Evolutionary conservation across 208 protist species (phyloP), one percentile per base, ranked within the genome.

Genomic region (Wallacemonas collosoma): DNA sequence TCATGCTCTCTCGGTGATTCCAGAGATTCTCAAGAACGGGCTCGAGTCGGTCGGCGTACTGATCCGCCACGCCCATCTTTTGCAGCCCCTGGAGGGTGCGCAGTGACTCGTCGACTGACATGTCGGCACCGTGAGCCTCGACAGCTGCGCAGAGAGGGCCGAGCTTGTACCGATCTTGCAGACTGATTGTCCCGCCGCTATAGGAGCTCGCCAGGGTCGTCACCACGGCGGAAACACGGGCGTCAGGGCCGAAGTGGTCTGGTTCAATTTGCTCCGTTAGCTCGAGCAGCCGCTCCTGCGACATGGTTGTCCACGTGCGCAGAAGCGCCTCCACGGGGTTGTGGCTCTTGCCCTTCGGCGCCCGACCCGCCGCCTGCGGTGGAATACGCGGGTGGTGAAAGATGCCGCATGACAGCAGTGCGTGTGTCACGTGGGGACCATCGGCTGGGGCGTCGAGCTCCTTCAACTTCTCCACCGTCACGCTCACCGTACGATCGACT

Each of bases 271-370:
- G 82, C 77, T 95, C 88, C 26, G 90, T 88, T 56, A 94, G 73
- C 56, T 91, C 73, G n/a, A 97, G 62, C 50, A 94, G 80, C 38
- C 79, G 84, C 55, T 97, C 93, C 68, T 88, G 88, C 15, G 89
- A 82, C 40, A 72, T 82, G 2, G 76, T 83, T 0, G 79, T 72
- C 90, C 93, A 97, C 47, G 89, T 91, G 35, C 73, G 68, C 45
- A 97, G 82, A 4, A 97, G 68, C 26, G 86, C 74, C n/a, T 97
- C 88, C 7, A 93, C 86, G 2, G 93, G 88, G 76, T 95, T 94
- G 50, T 90, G 81, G 8, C 41, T n/a, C 14, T 40, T 5, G 15
- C 68, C 60, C 11, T 51, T 64, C 53, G 51, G 72, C 15, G 74
- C 26, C 47, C 26, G 35, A 5, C 82, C 48, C 35, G 71, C 55